These are phyloP conservation scores for Baudoinia panamericana DNA, from an alignment of 495 filamentous ascomycete species.

Conservation along the genomic window DNA sequence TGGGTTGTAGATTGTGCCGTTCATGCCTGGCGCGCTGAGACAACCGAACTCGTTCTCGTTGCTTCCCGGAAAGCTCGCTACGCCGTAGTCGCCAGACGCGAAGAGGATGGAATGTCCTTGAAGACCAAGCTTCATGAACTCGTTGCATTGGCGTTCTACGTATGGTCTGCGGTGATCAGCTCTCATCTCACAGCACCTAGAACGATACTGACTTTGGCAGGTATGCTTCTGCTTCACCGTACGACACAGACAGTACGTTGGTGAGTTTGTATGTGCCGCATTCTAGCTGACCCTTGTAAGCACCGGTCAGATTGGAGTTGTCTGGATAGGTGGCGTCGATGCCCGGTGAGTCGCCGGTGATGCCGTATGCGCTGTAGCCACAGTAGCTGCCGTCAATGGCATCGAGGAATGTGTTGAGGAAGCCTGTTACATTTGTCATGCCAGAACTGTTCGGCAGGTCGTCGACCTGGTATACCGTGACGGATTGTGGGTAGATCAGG, in stretches of 20 bases:
- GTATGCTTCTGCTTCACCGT: slow-evolving; percentile 15
- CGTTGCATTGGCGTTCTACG: slow-evolving; percentile 18
- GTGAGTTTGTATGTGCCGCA: slow-evolving; percentile 13
- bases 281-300: slow-evolving; percentile 7
- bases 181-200: no score
- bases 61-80: slow-evolving; percentile 1
- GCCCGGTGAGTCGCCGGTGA: slow-evolving; percentile 10
- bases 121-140: slow-evolving; percentile 22
- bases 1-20: slow-evolving; percentile 31
- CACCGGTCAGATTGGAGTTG: neutral
- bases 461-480: slow-evolving; percentile 16
- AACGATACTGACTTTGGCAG: no score
- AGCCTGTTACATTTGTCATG: slow-evolving; percentile 2
- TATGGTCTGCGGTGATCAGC: slow-evolving; percentile 7
- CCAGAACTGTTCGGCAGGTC: slow-evolving; percentile 3
- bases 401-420: slow-evolving; percentile 15
- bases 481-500: slow-evolving; percentile 17
- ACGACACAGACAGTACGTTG: slow-evolving; percentile 11
- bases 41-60: neutral
- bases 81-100: slow-evolving; percentile 17
- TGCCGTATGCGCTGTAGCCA: slow-evolving; percentile 12
- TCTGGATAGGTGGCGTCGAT: slow-evolving; percentile 14
- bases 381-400: slow-evolving; percentile 17
- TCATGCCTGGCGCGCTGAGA: neutral
- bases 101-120: slow-evolving; percentile 16